A percentile compares a stretch with the other conserved stretches of the same genome.
Conservation (phyloP, 148 eudicot genomes). For the Chenopodium quinoa region DNA sequence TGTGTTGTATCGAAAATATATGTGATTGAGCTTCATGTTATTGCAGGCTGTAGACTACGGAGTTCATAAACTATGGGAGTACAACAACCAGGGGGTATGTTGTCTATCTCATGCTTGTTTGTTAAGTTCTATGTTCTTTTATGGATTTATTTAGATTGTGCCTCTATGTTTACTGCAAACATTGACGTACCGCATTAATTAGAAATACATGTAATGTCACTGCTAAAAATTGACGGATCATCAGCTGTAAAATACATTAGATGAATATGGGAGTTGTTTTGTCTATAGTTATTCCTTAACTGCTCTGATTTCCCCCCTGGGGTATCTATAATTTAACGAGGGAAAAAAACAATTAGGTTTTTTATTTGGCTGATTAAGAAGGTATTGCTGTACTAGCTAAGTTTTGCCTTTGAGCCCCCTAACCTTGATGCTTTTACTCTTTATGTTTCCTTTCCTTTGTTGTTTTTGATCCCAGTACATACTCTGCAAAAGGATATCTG, state of each 20-base stretch:
- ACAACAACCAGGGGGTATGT: constrained; percentile 80
- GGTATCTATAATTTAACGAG: neutral
- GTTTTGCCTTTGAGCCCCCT: neutral
- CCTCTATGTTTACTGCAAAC: neutral
- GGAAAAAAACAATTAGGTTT: neutral
- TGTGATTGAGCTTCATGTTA: constrained; percentile 11
- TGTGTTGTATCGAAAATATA: neutral
- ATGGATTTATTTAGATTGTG: neutral
- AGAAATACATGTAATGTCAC: neutral
- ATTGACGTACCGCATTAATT: neutral
- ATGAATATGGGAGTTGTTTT: neutral
- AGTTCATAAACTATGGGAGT: constrained; percentile 69
- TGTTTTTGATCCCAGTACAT: neutral
- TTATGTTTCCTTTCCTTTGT: neutral
- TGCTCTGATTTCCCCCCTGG: neutral
- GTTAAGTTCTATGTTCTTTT: neutral
- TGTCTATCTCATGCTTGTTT: constrained; percentile 2
- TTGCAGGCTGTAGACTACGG: constrained; percentile 84
- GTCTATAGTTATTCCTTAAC: neutral
- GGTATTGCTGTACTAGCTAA: neutral
- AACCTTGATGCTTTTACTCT: neutral
- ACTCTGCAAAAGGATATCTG: neutral
- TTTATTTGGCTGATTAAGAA: neutral
- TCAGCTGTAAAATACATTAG: neutral
- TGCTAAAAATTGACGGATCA: neutral